These are phyloP conservation scores for Calocera viscosa DNA, from an alignment of 768 basidiomycete genomes.

Conservation along the genomic window DNA sequence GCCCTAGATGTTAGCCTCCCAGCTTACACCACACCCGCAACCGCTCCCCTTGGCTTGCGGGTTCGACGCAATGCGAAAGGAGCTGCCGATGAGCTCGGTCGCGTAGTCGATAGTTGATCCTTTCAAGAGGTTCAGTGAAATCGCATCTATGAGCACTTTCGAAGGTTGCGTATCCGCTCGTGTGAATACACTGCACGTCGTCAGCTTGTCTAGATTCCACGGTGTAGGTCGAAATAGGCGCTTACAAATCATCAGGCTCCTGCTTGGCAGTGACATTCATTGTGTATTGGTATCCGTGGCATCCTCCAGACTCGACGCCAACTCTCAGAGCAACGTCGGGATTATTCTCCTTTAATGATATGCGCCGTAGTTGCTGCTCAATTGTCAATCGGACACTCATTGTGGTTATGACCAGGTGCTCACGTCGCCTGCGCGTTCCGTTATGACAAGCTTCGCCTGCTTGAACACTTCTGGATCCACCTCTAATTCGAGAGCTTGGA, in stretches of 20 bases:
- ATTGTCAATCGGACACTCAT: not conserved
- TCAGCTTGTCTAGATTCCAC: not conserved
- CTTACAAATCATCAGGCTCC: slow-evolving; percentile 76
- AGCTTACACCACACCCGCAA: slow-evolving; percentile 93
- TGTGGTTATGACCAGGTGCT: not conserved
- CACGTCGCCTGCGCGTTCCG: slow-evolving; percentile 17
- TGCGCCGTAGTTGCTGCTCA: slow-evolving; percentile 60
- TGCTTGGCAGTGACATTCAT: slow-evolving; percentile 59
- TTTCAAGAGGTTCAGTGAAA: slow-evolving; percentile 72
- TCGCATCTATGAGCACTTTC: slow-evolving; percentile 70
- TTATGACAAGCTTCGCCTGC: slow-evolving; percentile 12
- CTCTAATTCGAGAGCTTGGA: slow-evolving; percentile 14
- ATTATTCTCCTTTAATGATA: slow-evolving; percentile 53
- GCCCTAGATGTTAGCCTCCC: slow-evolving; percentile 57
- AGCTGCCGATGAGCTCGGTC: slow-evolving; percentile 89
- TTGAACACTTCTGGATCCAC: slow-evolving; percentile 10
- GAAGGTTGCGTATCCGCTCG: slow-evolving; percentile 60
- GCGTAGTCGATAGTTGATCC: slow-evolving; percentile 84
- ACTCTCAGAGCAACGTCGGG: slow-evolving; percentile 60
- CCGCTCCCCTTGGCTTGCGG: slow-evolving; percentile 82
- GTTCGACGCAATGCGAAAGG: slow-evolving; percentile 71
- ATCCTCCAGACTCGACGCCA: slow-evolving; percentile 85
- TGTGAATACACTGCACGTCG: slow-evolving; percentile 45
- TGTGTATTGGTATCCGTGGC: slow-evolving; percentile 95
- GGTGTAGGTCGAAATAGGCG: not conserved